A percentile compares a stretch with the other conserved stretches of the same genome.
Evolutionary conservation across 805 yeast genomes (phyloP).

Genomic region (Myxozyma neotropica): DNA sequence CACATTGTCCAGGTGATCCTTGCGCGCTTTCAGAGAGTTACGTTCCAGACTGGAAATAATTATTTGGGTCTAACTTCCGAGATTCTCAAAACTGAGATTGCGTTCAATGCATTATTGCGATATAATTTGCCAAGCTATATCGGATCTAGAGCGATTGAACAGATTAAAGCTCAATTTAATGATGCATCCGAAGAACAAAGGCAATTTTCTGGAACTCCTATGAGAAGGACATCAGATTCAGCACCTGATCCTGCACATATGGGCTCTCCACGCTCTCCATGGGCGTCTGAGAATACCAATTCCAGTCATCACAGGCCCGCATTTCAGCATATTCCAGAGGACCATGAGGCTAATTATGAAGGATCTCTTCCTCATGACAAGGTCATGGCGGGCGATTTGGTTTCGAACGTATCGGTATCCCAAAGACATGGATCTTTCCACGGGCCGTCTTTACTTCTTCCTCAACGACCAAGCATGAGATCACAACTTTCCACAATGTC

Average conservation of each 20-base stretch:
- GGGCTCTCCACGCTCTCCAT: neutral
- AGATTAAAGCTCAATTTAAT: slow-evolving; percentile 41
- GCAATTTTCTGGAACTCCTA: neutral
- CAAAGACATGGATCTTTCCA: slow-evolving; percentile 4
- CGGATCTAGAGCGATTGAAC: slow-evolving; percentile 57
- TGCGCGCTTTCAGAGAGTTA: slow-evolving; percentile 83
- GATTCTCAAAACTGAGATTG: slow-evolving; percentile 72
- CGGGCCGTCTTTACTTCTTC: neutral
- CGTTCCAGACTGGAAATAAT: slow-evolving; percentile 85
- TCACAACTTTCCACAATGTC: slow-evolving; percentile 2
- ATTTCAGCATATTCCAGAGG: slow-evolving; percentile 7
- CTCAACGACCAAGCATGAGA: neutral
- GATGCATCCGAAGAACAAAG: neutral
- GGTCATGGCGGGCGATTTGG: slow-evolving; percentile 9
- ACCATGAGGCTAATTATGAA: neutral
- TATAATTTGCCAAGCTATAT: slow-evolving; percentile 66
- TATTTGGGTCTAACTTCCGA: slow-evolving; percentile 85
- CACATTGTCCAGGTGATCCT: slow-evolving; percentile 93
- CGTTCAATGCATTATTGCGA: slow-evolving; percentile 51
- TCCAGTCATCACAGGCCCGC: neutral
- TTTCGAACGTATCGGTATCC: neutral
- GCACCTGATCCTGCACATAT: neutral
- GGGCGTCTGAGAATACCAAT: neutral
- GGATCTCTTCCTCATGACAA: neutral
- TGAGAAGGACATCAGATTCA: slow-evolving; percentile 1